Base-by-base conservation (phyloP, 192 early-diverging fungal species). In the Linnemannia zychae region DNA sequence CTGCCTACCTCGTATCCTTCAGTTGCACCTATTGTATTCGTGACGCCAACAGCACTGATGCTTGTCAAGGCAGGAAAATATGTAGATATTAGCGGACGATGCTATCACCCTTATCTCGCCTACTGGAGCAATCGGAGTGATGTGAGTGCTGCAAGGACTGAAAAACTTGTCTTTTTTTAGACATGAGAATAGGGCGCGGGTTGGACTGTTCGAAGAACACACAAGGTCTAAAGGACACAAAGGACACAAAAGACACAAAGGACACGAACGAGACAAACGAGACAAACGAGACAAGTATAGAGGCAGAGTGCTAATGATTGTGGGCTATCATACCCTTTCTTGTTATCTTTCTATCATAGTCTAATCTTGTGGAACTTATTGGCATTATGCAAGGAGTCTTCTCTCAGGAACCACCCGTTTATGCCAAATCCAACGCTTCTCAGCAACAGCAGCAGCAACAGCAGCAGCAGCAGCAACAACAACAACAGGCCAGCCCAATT, bases 1-100 rank as follows among this genome's bases (percentile, higher is more conserved):
- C 87, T 98, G 18, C 97, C 97, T 53, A 91, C 91, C 37, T 89
- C 88, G 47, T 99, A 97, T 80, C 98, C 98, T 11, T 82, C 88
- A 57, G 85, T 91, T 69, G 91, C 97, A 37, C 97, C 98, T 24
- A 90, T 97, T 74, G 91, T 91, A 3, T 96, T 95, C 80, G 98
- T 99, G 37, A 95, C 91, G 28, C 98, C 98, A 33, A 99, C 98
- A 24, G 89, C 92, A 12, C 90, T 88, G 49, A 99, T 99, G 98
- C 87, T 96, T 7, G 92, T 99, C 17, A 93, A 92, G 78, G 90
- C 93, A 44, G 90, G 95, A 44, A 93, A 93, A 79, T 90, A 95
- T 88, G 97, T 99, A n/a, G 96, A 98, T 82, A 84, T 91, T 67
- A 92, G 91, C 44, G 97, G 98, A 5, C 83, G 91, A 67, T 92